Evolutionary conservation across 2,329 filamentous ascomycete species (phyloP).

Genomic region (Purpureocillium lavendulum): DNA sequence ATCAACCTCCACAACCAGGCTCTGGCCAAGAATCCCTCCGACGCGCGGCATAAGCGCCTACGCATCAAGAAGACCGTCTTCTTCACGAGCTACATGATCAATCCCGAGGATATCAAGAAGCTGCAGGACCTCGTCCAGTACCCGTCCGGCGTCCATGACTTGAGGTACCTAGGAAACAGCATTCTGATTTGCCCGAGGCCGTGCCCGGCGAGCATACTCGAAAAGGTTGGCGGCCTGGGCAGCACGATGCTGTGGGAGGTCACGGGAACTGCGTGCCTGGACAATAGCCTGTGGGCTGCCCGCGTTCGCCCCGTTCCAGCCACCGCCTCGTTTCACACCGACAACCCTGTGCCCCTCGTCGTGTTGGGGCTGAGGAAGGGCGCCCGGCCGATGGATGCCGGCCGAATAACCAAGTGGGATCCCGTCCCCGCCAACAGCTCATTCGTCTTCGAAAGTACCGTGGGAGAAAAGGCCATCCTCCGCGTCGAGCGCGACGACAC

Average conservation of each 20-base stretch:
- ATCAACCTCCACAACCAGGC: slow-evolving; percentile 77
- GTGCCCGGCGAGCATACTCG: slow-evolving; percentile 62
- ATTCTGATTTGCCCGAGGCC: slow-evolving; percentile 82
- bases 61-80: slow-evolving; percentile 80
- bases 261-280: slow-evolving; percentile 62
- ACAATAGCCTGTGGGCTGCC: slow-evolving; percentile 83
- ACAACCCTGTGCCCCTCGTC: slow-evolving; percentile 69
- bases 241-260: slow-evolving; percentile 79
- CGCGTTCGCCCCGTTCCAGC: slow-evolving; percentile 64
- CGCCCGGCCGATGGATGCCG: slow-evolving; percentile 69
- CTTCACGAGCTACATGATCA: slow-evolving; percentile 87
- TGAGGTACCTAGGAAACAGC: slow-evolving; percentile 79
- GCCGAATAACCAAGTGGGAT: slow-evolving; percentile 77
- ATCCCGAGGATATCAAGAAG: slow-evolving; percentile 59
- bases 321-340: slow-evolving; percentile 63
- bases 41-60: slow-evolving; percentile 36
- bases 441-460: slow-evolving; percentile 71
- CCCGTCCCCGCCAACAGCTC: slow-evolving; percentile 62
- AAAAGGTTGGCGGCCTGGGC: slow-evolving; percentile 81
- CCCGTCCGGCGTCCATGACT: slow-evolving; percentile 54
- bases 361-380: slow-evolving; percentile 74
- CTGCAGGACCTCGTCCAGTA: slow-evolving; percentile 63
- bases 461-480: slow-evolving; percentile 80
- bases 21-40: slow-evolving; percentile 20
- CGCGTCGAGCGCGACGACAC: slow-evolving; percentile 67